Evolutionary conservation across 805 yeast genomes (phyloP).

Genomic region (Teunomyces funiuensis): DNA sequence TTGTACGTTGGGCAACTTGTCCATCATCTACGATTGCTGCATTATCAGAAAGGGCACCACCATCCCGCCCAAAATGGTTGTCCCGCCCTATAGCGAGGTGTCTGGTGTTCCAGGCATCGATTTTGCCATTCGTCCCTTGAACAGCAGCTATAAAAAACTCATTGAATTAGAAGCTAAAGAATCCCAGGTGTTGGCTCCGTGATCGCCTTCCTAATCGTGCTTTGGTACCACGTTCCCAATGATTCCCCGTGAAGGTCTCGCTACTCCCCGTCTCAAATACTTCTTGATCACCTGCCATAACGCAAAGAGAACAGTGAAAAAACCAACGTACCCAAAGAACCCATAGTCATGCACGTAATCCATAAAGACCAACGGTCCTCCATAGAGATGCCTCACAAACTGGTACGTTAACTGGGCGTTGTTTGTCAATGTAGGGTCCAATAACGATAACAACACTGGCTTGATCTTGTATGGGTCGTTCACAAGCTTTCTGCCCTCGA

Average conservation of each 20-base stretch:
- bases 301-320: constrained; percentile 14
- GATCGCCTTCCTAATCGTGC: constrained; percentile 5
- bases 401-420: constrained; percentile 18
- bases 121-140: constrained; percentile 25
- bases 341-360: constrained; percentile 48
- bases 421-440: constrained; percentile 30
- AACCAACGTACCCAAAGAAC: constrained; percentile 38
- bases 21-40: constrained; percentile 53
- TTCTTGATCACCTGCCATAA: constrained; percentile 5
- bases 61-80: constrained; percentile 42
- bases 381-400: constrained; percentile 46
- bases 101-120: constrained; percentile 37
- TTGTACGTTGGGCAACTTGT: constrained; percentile 36
- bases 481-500: constrained; percentile 36
- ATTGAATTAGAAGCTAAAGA: constrained; percentile 38
- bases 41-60: constrained; percentile 40
- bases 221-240: constrained; percentile 9
- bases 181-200: constrained; percentile 11
- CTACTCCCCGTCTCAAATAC: neutral
- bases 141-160: constrained; percentile 32
- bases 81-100: constrained; percentile 56
- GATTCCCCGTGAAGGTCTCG: constrained; percentile 6
- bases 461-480: constrained; percentile 33
- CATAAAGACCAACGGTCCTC: constrained; percentile 36
- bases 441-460: constrained; percentile 37